A percentile compares a stretch with the other conserved stretches of the same genome.
Conservation (phyloP, 2,329 filamentous ascomycete genomes). For the Neofusicoccum kwambonambiense region DNA sequence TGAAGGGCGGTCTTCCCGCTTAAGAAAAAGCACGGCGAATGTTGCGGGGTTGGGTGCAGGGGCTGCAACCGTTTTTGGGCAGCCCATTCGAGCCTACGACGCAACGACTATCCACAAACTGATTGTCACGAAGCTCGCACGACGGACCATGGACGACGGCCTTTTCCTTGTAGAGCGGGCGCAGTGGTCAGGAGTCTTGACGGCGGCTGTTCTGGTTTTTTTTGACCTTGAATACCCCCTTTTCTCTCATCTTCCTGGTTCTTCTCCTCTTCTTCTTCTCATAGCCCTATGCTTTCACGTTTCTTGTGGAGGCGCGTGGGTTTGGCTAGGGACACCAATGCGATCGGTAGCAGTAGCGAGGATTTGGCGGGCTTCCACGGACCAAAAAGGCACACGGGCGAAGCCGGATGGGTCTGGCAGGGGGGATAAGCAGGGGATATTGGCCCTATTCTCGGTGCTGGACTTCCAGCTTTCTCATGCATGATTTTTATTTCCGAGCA, state of each 20-base stretch:
- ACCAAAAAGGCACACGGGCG: not conserved
- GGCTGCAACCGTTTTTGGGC: not conserved
- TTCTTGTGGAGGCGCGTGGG: not conserved
- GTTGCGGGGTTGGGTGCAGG: not conserved
- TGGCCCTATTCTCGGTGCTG: not conserved
- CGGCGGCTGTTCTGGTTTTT: constrained; percentile 9
- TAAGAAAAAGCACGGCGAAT: not conserved
- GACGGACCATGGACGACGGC: not conserved
- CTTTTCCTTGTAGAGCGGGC: constrained; percentile 2
- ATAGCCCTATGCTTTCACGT: not conserved
- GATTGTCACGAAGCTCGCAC: not conserved
- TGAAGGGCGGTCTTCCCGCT: constrained; percentile 11
- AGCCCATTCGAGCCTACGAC: constrained; percentile 6
- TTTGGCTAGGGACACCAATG: not conserved
- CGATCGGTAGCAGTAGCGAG: not conserved
- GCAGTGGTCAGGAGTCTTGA: not conserved
- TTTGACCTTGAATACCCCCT: constrained; percentile 10
- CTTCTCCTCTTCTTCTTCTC: not conserved
- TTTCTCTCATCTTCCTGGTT: not conserved
- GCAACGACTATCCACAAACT: not conserved
- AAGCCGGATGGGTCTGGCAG: not conserved
- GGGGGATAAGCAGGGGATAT: not conserved
- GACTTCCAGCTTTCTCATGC: not conserved
- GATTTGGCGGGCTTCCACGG: not conserved
- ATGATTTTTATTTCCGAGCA: not conserved